Base-by-base conservation (phyloP, 331 rosid genomes). In the Cucumis variabilis region DNA sequence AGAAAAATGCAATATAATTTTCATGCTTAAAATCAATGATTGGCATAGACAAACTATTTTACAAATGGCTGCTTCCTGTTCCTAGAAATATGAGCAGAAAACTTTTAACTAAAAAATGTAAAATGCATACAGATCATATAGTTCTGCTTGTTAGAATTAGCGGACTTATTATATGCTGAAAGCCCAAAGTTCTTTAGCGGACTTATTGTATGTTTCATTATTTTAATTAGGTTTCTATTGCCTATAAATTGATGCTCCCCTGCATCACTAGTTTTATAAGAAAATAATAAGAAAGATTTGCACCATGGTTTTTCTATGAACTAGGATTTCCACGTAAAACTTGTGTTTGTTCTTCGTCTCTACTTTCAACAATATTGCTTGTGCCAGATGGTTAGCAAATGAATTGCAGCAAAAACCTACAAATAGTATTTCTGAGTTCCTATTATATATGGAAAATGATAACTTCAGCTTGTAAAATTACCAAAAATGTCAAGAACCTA, bases 401-500 rank as follows among this genome's bases (percentile, higher is more conserved):
- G 70, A 13, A 81, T 81, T 27, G 6, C 65, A 55, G 33, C 58
- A 65, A 23, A 83, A 65, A 37, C 86, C 65, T 20, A 15, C 70
- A 62, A 82, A n/a, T 20, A 33, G 19, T 60, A 5, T 55, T 58
- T 28, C 77, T 28, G 60, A 65, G 9, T 33, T 41, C 62, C 76
- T 19, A 41, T 37, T 84, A 60, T 44, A 13, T 53, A 70, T 20
- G 19, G 33, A 85, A 27, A 50, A 55, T 33, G 37, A 51, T 19
- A 19, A 86, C 5, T 24, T 21, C n/a, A 27, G 86, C 68, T 75
- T 46, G 55, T 84, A 77, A 81, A 5, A 69, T 91, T 96, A 97
- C 99, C 96, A 93, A 62, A 92, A 95, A 95, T 79, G 96, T 93
- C 80, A 96, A 73, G 93, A 86, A 97, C 87, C 48, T 92, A 75